Evolutionary conservation across 1,284 basidiomycete genomes (phyloP).

Genomic region (Puccinia coronata): DNA sequence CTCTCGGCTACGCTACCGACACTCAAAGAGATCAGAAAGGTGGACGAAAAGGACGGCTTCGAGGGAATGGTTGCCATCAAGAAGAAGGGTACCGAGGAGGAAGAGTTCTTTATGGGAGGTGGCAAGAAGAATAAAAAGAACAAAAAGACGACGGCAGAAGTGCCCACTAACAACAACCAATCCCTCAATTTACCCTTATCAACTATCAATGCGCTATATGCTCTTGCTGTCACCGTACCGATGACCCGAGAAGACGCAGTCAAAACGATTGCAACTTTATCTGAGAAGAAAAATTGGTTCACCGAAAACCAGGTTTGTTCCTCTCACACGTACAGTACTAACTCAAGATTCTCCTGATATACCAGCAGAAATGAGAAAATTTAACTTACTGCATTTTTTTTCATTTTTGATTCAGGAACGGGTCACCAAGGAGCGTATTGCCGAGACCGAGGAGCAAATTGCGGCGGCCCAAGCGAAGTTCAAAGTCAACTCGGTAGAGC

Average conservation of each 20-base stretch:
- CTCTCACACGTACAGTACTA: neutral
- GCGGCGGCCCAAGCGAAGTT: slow-evolving; percentile 53
- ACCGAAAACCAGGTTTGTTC: slow-evolving; percentile 66
- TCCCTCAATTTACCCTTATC: slow-evolving; percentile 77
- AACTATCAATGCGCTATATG: slow-evolving; percentile 81
- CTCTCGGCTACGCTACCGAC: slow-evolving; percentile 57
- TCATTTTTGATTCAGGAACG: slow-evolving; percentile 11
- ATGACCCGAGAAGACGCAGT: slow-evolving; percentile 74
- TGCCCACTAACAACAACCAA: slow-evolving; percentile 57
- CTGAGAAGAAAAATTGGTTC: slow-evolving; percentile 94
- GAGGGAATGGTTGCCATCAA: slow-evolving; percentile 72
- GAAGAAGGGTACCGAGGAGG: slow-evolving; percentile 83
- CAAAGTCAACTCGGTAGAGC: slow-evolving; percentile 41
- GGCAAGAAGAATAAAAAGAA: slow-evolving; percentile 74
- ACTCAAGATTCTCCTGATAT: neutral
- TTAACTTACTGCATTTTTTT: neutral
- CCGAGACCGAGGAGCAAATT: slow-evolving; percentile 62
- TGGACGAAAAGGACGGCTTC: slow-evolving; percentile 67
- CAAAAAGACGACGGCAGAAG: slow-evolving; percentile 57
- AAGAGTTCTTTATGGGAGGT: slow-evolving; percentile 78
- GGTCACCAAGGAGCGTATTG: slow-evolving; percentile 60
- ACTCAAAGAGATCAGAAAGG: slow-evolving; percentile 72
- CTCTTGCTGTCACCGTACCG: slow-evolving; percentile 87
- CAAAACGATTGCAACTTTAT: slow-evolving; percentile 83
- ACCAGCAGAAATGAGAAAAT: neutral